These are phyloP conservation scores for Collybiopsis luxurians DNA, from an alignment of 768 basidiomycete species.

Conservation along the genomic window DNA sequence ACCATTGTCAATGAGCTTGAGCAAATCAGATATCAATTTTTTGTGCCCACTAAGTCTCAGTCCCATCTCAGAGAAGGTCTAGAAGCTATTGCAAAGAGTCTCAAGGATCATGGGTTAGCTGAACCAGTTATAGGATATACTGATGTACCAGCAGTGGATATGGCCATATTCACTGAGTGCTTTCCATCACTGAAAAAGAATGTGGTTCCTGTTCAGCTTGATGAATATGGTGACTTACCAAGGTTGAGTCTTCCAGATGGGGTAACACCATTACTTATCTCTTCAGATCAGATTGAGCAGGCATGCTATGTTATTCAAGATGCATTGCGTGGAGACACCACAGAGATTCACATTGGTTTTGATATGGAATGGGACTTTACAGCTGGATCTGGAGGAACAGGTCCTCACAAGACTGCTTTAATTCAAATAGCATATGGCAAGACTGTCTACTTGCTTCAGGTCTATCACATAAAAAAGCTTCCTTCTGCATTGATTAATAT, in stretches of 20 bases:
- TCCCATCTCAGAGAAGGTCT: conserved; percentile 8
- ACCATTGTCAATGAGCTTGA: conserved; percentile 16
- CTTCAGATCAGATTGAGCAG: conserved; percentile 10
- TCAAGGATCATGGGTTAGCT: too few relatives aligned
- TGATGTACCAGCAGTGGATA: conserved; percentile 11
- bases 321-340: conserved; percentile 2
- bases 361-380: conserved; percentile 17
- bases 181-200: conserved; percentile 14
- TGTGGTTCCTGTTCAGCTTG: conserved; percentile 8
- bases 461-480: conserved; percentile 3
- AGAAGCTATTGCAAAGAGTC: too few relatives aligned
- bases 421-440: conserved; percentile 10
- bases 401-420: conserved; percentile 13
- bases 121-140: conserved; percentile 10
- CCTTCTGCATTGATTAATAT: conserved; percentile 9
- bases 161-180: conserved; percentile 10
- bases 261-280: conserved; percentile 6
- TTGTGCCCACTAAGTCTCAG: conserved; percentile 14
- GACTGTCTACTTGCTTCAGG: conserved; percentile 6
- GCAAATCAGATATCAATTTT: conserved; percentile 8
- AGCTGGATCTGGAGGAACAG: conserved; percentile 3
- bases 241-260: conserved; percentile 6
- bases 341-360: conserved; percentile 12
- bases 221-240: conserved; percentile 11
- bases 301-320: conserved; percentile 7